Conservation (phyloP, 2,329 filamentous ascomycete species). For the Trichophyton mentagrophytes region DNA sequence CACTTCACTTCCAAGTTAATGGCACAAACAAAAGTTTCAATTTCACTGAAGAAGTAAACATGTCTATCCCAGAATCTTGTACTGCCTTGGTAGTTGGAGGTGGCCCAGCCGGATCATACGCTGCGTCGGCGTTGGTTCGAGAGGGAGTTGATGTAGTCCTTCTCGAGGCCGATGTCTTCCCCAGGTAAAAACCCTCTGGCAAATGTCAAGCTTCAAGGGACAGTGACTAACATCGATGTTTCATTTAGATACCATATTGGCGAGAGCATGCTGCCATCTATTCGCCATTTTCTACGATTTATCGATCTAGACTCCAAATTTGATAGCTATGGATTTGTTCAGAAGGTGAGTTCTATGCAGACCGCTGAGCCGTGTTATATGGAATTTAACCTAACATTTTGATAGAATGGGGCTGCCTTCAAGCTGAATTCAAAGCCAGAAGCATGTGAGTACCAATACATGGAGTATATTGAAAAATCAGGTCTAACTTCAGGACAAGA, state of each 20-base stretch:
- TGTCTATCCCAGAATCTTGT: slow-evolving; percentile 17
- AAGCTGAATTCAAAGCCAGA: slow-evolving; percentile 26
- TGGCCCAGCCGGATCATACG: slow-evolving; percentile 37
- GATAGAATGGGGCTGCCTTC: slow-evolving; percentile 30
- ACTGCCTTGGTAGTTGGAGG: slow-evolving; percentile 35
- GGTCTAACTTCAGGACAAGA: slow-evolving; percentile 17
- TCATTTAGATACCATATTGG: slow-evolving; percentile 26
- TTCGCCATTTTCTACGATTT: slow-evolving; percentile 35
- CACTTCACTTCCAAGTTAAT: not conserved
- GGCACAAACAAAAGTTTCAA: not conserved
- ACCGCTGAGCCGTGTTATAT: not conserved
- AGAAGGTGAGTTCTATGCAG: slow-evolving; percentile 23
- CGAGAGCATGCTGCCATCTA: slow-evolving; percentile 27
- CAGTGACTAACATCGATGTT: not conserved
- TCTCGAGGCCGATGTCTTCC: slow-evolving; percentile 35
- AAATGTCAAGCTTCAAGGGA: not conserved
- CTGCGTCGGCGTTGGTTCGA: slow-evolving; percentile 32
- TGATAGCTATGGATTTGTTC: slow-evolving; percentile 29
- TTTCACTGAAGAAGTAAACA: not conserved
- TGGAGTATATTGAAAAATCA: not conserved
- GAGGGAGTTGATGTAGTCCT: slow-evolving; percentile 36
- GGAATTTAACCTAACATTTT: not conserved
- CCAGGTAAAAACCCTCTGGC: slow-evolving; percentile 20
- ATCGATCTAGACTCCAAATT: slow-evolving; percentile 34
- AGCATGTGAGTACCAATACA: slow-evolving; percentile 20